Base-by-base conservation (phyloP, 2,329 filamentous ascomycete species). In the Niveomyces coronatus region DNA sequence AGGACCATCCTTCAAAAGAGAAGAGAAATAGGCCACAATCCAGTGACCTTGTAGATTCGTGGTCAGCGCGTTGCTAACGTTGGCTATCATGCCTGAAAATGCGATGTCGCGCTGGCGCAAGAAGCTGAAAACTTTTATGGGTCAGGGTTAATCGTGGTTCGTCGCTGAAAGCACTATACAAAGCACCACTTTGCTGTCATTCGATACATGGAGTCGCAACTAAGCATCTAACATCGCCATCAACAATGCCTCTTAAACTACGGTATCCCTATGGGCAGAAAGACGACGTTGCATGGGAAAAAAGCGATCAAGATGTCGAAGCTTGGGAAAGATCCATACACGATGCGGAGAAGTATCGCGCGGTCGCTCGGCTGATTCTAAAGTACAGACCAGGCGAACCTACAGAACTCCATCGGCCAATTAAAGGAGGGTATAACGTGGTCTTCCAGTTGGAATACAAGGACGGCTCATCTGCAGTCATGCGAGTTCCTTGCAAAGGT, bases 171-270 rank as follows among this genome's bases (percentile, higher is more conserved):
- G n/a, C n/a, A n/a, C n/a, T n/a, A n/a, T n/a, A n/a, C n/a, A n/a
- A n/a, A n/a, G n/a, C n/a, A n/a, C n/a, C n/a, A n/a, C n/a, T n/a
- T n/a, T n/a, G n/a, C n/a, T n/a, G n/a, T n/a, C n/a, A n/a, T n/a
- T n/a, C n/a, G n/a, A n/a, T n/a, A n/a, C n/a, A n/a, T n/a, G n/a
- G n/a, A n/a, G n/a, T n/a, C n/a, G n/a, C n/a, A n/a, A n/a, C n/a
- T n/a, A n/a, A n/a, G n/a, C n/a, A n/a, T n/a, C n/a, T n/a, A n/a
- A n/a, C n/a, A n/a, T n/a, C n/a, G n/a, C n/a, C n/a, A n/a, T n/a
- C n/a, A n/a, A 31, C 30, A 13, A 55, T 57, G 53, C 40, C 46
- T 9, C 32, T 37, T 10, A 54, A 53, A 33, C 31, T 15, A 15
- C 50, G 53, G 43, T 43, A 39, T 35, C 7, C 48, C n/a, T 31